Evolutionary conservation across 805 yeast genomes (phyloP).

Genomic region (Candida berthetii): DNA sequence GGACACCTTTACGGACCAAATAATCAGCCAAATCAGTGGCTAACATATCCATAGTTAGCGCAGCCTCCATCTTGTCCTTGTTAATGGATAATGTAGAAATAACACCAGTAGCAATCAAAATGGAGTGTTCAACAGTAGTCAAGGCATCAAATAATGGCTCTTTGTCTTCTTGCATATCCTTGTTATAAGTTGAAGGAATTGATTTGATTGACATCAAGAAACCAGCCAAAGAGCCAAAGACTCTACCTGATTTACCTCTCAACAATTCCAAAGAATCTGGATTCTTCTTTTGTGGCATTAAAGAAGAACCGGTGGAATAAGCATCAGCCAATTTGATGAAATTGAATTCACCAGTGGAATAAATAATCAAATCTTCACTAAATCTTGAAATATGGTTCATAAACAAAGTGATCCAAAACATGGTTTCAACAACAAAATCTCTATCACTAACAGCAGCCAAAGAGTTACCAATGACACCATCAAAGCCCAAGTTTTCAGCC

Average conservation of each 20-base stretch:
- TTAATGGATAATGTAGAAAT: conserved; percentile 78
- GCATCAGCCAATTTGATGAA: conserved; percentile 93
- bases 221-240: conserved; percentile 91
- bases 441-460: conserved; percentile 96
- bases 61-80: conserved; percentile 71
- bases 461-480: conserved; percentile 89
- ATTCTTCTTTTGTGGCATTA: conserved; percentile 99
- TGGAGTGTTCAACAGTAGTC: conserved; percentile 88
- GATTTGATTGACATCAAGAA: conserved; percentile 95
- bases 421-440: conserved; percentile 91
- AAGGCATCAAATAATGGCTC: conserved; percentile 95
- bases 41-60: conserved; percentile 97
- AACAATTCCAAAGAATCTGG: conserved; percentile 94
- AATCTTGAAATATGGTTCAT: conserved; percentile 95
- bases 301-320: conserved; percentile 95
- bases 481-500: conserved; percentile 75
- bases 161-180: conserved; percentile 98
- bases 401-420: conserved; percentile 93
- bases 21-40: conserved; percentile 99
- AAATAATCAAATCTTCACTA: conserved; percentile 90
- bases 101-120: conserved; percentile 93
- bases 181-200: conserved; percentile 96
- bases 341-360: conserved; percentile 97
- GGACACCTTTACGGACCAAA: conserved; percentile 95
- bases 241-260: conserved; percentile 97